Evolutionary conservation across 345 rosid species (phyloP), one percentile per base, ranked within the genome.

Genomic region (Stellera chamaejasme): DNA sequence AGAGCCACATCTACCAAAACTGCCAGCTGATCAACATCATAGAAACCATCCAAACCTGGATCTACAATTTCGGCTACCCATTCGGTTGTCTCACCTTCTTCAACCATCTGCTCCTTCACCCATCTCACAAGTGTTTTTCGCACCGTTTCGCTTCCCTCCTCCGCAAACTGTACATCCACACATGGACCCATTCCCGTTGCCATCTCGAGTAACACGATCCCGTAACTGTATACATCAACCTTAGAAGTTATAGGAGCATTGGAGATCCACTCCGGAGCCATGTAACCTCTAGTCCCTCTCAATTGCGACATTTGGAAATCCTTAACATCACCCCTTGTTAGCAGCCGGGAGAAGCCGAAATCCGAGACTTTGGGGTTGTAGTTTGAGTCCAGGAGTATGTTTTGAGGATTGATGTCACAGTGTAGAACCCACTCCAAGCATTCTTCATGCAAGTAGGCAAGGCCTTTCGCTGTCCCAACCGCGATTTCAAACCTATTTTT

Each of bases 391-490:
- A 65, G 63, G 14, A 63, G 63, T 27, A 65, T 58, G 13, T 58
- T 65, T 51, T 65, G 63, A 28, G 69, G 69, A 39, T 58, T 65
- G 13, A 65, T 65, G 25, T 56, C 56, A 5, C 58, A 43, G 16
- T 58, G 64, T 16, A 69, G 52, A 27, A 69, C 47, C 73, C 65
- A 63, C 45, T 66, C 68, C 28, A 64, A 11, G 43, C 76, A 72
- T 56, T 67, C 76, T 62, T 72, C 76, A 46, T 72, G 76, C 9
- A 72, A 57, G 52, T 72, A 72, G 11, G 68, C 56, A 3, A 72
- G 36, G n/a, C 76, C 72, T 25, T 64, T 72, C 0, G 72, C 72
- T 0, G 69, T 52, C n/a, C 65, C 77, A 2, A 65, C 9, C 4
- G 72, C 69, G 13, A 73, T 73, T 36, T 65, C 56, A 44, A 51